phyloP scores from a whole-genome alignment of 2,329 filamentous ascomycete species.

The Trichoderma simmonsii region DNA sequence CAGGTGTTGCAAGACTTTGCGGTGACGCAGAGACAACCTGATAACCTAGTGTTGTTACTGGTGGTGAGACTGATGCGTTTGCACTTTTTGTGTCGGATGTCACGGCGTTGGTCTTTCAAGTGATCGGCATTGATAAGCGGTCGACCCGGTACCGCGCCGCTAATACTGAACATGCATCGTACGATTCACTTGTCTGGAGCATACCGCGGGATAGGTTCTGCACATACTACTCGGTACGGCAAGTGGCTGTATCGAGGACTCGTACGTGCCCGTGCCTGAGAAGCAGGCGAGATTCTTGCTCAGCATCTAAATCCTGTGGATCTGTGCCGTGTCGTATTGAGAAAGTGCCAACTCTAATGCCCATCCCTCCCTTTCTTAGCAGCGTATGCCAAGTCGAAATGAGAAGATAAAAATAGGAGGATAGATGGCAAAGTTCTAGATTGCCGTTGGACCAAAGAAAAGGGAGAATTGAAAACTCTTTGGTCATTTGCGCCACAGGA shows the following conservation, averaged over 20 bases:
- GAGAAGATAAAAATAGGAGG: background rate
- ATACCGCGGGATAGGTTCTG: background rate
- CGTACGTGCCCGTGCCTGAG: background rate
- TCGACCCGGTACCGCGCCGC: background rate
- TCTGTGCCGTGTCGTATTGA: background rate
- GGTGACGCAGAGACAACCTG: background rate
- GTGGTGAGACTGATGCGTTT: background rate
- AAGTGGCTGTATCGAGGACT: background rate
- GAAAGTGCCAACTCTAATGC: background rate
- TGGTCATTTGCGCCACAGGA: background rate
- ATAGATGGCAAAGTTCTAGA: background rate
- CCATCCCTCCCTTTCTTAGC: background rate
- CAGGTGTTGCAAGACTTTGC: constrained; percentile 1
- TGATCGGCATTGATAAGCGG: constrained; percentile 12
- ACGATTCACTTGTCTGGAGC: background rate
- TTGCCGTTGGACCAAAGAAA: background rate
- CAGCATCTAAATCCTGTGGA: background rate
- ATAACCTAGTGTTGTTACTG: background rate
- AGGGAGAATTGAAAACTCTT: background rate
- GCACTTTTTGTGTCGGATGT: background rate
- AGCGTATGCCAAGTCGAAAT: background rate
- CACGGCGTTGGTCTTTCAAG: background rate
- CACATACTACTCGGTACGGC: background rate
- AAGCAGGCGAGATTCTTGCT: background rate
- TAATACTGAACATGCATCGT: background rate